phyloP scores from a whole-genome alignment of 345 rosid genomes.

The Sonneratia alba region DNA sequence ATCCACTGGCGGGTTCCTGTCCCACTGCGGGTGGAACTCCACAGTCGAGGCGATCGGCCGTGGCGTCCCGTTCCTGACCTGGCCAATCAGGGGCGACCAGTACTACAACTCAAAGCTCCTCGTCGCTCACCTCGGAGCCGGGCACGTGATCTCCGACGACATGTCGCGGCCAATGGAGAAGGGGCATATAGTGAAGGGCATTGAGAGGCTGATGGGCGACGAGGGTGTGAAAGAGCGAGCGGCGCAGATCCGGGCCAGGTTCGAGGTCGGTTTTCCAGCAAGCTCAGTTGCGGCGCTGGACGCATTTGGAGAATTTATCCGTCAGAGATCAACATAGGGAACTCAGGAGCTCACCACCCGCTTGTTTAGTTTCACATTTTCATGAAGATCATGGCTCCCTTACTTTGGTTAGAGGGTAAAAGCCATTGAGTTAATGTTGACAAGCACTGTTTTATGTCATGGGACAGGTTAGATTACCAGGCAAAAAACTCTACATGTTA shows the following conservation, averaged over 20 bases:
- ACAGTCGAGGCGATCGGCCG: constrained; percentile 25
- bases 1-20: constrained; percentile 29
- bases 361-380: not conserved
- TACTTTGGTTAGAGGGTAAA: not conserved
- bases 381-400: not conserved
- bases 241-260: not conserved
- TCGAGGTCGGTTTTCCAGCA: constrained; percentile 18
- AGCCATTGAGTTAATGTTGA: no score
- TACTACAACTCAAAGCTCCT: constrained; percentile 24
- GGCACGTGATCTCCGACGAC: constrained; percentile 18
- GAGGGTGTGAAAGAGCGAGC: constrained; percentile 19
- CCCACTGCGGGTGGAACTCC: constrained; percentile 45
- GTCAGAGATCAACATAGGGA: no score
- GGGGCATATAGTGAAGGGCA: constrained; percentile 21
- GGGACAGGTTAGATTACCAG: no score
- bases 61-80: constrained; percentile 22
- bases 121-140: constrained; percentile 16
- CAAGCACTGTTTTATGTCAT: no score
- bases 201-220: constrained; percentile 30
- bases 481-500: no score
- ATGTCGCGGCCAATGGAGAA: constrained; percentile 4
- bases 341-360: no score
- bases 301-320: no score
- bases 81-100: constrained; percentile 37
- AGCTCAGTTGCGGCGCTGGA: not conserved